phyloP scores from a whole-genome alignment of 2,329 filamentous ascomycete genomes.

The Epichloe bromicola region DNA sequence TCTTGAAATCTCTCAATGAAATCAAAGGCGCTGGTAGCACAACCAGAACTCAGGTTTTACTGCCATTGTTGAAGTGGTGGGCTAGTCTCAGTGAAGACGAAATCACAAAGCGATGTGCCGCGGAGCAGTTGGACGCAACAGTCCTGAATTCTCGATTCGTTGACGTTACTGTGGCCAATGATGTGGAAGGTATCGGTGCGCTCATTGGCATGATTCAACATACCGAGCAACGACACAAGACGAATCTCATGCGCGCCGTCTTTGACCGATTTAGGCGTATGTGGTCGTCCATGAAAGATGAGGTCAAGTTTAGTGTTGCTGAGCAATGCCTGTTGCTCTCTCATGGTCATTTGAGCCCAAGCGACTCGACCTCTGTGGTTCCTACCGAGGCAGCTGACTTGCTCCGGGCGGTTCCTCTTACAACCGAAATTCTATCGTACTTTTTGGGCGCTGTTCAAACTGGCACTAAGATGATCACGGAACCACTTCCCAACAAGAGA shows the following conservation, averaged over 20 bases:
- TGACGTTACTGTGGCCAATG: slow-evolving; percentile 40
- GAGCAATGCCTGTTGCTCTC: slow-evolving; percentile 50
- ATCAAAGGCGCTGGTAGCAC: slow-evolving; percentile 58
- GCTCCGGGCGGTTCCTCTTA: slow-evolving; percentile 58
- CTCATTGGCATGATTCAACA: slow-evolving; percentile 35
- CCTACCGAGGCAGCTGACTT: slow-evolving; percentile 56
- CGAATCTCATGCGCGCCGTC: slow-evolving; percentile 46
- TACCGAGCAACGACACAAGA: slow-evolving; percentile 23
- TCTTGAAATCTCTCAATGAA: slow-evolving; percentile 61
- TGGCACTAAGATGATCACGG: slow-evolving; percentile 57
- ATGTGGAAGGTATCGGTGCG: slow-evolving; percentile 36
- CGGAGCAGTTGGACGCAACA: slow-evolving; percentile 29
- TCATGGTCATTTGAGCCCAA: slow-evolving; percentile 27
- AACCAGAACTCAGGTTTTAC: slow-evolving; percentile 59
- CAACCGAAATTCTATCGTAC: slow-evolving; percentile 55
- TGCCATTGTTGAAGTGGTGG: slow-evolving; percentile 66
- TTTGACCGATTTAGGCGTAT: slow-evolving; percentile 58
- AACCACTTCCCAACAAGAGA: slow-evolving; percentile 63
- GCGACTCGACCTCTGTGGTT: slow-evolving; percentile 22
- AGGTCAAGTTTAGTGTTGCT: slow-evolving; percentile 45
- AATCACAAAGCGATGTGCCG: slow-evolving; percentile 27
- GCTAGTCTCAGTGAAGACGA: slow-evolving; percentile 38
- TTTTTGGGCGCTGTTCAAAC: slow-evolving; percentile 66
- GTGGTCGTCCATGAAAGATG: slow-evolving; percentile 59
- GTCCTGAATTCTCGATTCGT: slow-evolving; percentile 32